phyloP scores from a whole-genome alignment of 371 early-diverging fungal species.

The Lichtheimia ornata region DNA sequence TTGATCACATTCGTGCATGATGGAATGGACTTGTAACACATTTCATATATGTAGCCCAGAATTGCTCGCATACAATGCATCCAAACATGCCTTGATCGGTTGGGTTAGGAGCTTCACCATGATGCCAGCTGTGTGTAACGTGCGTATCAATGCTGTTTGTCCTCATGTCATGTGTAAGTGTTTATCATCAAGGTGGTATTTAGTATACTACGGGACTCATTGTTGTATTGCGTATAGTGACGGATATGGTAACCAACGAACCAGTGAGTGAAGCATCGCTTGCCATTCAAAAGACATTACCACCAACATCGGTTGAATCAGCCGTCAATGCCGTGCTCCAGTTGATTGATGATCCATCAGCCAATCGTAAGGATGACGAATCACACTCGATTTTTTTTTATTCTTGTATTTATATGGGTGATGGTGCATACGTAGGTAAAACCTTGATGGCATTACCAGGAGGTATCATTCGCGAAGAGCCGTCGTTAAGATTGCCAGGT shows the following conservation, averaged over 20 bases:
- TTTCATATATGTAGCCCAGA: not conserved
- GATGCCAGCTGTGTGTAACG: slow-evolving; percentile 32
- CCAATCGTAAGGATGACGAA: slow-evolving; percentile 3
- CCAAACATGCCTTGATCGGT: slow-evolving; percentile 29
- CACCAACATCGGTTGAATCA: slow-evolving; percentile 1
- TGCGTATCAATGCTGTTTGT: slow-evolving; percentile 34
- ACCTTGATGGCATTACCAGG: not conserved
- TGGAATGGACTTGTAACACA: not conserved
- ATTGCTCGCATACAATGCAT: slow-evolving; percentile 15
- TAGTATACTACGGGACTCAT: not conserved
- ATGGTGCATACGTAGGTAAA: not conserved
- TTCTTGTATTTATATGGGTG: not conserved
- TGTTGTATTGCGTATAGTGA: not conserved
- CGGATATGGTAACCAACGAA: not conserved
- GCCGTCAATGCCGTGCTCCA: not conserved
- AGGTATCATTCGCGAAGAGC: not conserved
- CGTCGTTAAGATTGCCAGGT: not conserved
- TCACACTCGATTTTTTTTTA: not conserved
- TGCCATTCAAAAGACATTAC: too few species aligned
- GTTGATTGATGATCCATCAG: slow-evolving; percentile 1
- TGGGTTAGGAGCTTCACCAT: slow-evolving; percentile 19
- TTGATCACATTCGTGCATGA: not conserved
- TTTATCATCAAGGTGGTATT: not conserved
- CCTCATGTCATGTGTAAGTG: not conserved
- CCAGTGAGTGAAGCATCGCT: too few species aligned